Percentiles rank a stretch among this genome's conserved stretches.
Conservation (phyloP, 495 filamentous ascomycete species). For the Talaromyces trachyspermus region DNA sequence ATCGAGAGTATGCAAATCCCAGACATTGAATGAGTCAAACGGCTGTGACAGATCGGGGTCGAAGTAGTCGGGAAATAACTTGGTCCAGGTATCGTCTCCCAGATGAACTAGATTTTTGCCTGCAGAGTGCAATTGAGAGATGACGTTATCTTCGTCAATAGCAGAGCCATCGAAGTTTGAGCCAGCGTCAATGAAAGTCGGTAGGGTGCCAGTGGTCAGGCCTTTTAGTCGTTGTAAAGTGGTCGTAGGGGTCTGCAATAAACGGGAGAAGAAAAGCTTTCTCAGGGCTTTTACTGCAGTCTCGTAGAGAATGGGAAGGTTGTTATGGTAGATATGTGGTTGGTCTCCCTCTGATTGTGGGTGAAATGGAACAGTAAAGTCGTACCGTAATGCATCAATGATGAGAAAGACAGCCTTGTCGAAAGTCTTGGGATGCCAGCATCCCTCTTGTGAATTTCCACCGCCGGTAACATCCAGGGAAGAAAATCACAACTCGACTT, state of each 20-base stretch:
- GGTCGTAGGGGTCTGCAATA: slow-evolving; percentile 93
- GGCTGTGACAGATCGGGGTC: slow-evolving; percentile 73
- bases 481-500: slow-evolving; percentile 74
- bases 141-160: slow-evolving; percentile 95
- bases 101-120: slow-evolving; percentile 86
- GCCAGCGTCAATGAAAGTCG: slow-evolving; percentile 88
- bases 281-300: slow-evolving; percentile 62
- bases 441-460: slow-evolving; percentile 57
- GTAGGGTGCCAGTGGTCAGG: slow-evolving; percentile 88
- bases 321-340: slow-evolving; percentile 75
- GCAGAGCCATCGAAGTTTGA: slow-evolving; percentile 93
- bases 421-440: slow-evolving; percentile 93
- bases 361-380: slow-evolving; percentile 82
- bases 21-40: slow-evolving; percentile 96
- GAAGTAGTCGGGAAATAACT: slow-evolving; percentile 87
- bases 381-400: slow-evolving; percentile 91
- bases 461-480: slow-evolving; percentile 47
- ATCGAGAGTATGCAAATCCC: slow-evolving; percentile 95
- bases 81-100: slow-evolving; percentile 94
- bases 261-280: slow-evolving; percentile 90
- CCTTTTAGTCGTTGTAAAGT: slow-evolving; percentile 91
- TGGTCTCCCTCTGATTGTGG: slow-evolving; percentile 39
- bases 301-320: slow-evolving; percentile 78
- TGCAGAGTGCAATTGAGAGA: slow-evolving; percentile 70
- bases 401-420: slow-evolving; percentile 85